Evolutionary conservation across 257 asterid species (phyloP), one percentile per base, ranked within the genome.

Genomic region (Gentiana straminea): DNA sequence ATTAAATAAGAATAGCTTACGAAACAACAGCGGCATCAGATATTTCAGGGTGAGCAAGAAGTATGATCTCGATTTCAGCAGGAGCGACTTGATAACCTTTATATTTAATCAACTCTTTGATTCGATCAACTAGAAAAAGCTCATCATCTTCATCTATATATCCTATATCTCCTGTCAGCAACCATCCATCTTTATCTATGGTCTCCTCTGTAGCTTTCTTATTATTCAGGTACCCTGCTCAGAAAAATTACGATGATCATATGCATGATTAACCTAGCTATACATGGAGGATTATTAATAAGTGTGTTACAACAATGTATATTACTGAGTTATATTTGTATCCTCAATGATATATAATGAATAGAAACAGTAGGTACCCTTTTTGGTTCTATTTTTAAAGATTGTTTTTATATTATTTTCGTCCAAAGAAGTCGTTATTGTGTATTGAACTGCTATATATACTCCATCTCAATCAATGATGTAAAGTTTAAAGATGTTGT

Each of bases 1-100:
- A 24, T 24, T 24, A 24, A 24, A 39, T 39, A 39, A n/a, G 15
- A 3, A 8, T 52, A 34, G 64, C 77, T 54, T 75, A 71, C 77
- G 77, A 63, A 48, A 72, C 65, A 8, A 75, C 81, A 24, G 81
- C 77, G 46, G 78, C 75, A 71, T 75, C 81, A 54, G 61, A 49
- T 10, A 75, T 61, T 0, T 15, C 33, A 3, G 77, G 68, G 59
- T 75, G 66, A 6, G 77, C 60, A 48, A 71, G n/a, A 7, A 75
- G 54, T 51, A 75, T 57, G 50, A 75, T 75, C 68, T 75, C 81
- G 1, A 75, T 61, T 37, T 75, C 80, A 33, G 80, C 80, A 32
- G 80, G 80, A 32, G 77, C 80, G 1, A 76, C 78, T 53, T 76
- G 82, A 58, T 69, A 77, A 10, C 82, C 82, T 61, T 77, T 77